phyloP scores from a whole-genome alignment of 106 monocot species.

The Dendrobium huoshanense region DNA sequence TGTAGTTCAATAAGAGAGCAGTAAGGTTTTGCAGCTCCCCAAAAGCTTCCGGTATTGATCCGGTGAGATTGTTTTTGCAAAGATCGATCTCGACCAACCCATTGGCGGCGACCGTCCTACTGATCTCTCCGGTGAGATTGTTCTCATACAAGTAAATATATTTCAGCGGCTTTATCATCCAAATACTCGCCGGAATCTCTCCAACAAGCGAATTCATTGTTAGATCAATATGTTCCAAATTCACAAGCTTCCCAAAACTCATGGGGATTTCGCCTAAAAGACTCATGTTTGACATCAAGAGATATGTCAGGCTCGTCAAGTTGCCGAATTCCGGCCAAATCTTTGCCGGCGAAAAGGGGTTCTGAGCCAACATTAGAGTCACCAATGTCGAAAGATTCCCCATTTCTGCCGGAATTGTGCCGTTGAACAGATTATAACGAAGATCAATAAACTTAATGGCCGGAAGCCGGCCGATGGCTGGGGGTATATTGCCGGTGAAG shows the following conservation, averaged over 20 bases:
- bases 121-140: constrained; percentile 32
- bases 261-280: constrained; percentile 43
- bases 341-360: constrained; percentile 26
- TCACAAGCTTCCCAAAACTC: constrained; percentile 17
- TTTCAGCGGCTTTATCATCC: constrained; percentile 44
- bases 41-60: constrained; percentile 33
- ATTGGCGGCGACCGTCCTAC: constrained; percentile 10
- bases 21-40: constrained; percentile 22
- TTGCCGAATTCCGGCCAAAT: constrained; percentile 40
- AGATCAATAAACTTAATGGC: constrained; percentile 21
- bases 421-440: constrained; percentile 42
- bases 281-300: constrained; percentile 29
- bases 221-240: constrained; percentile 40
- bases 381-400: constrained; percentile 28
- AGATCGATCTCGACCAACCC: constrained; percentile 30
- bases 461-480: constrained; percentile 24
- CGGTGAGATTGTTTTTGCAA: constrained; percentile 34
- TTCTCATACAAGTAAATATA: constrained; percentile 38
- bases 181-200: constrained; percentile 33
- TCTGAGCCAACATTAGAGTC: constrained; percentile 27
- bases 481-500: constrained; percentile 51
- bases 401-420: constrained; percentile 34
- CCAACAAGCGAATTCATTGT: constrained; percentile 31
- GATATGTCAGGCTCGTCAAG: constrained; percentile 28
- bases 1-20: constrained; percentile 18